phyloP scores from a whole-genome alignment of 768 basidiomycete species.

The Epithele typhae region DNA sequence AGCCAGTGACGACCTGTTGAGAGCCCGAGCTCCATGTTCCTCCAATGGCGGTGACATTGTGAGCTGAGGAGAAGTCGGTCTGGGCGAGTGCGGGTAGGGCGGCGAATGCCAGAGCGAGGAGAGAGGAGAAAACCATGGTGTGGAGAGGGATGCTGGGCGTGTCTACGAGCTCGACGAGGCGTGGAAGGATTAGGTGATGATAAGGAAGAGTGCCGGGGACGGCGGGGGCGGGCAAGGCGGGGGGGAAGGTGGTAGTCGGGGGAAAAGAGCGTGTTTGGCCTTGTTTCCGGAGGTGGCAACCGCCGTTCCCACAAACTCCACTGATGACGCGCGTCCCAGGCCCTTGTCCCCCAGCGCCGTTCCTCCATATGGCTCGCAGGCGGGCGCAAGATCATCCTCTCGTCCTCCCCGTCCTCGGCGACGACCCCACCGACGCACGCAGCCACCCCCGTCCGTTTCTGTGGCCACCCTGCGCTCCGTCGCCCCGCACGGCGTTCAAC shows the following conservation, averaged over 20 bases:
- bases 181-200: slow-evolving; percentile 11
- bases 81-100: slow-evolving; percentile 30
- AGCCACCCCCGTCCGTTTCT: too few relatives aligned
- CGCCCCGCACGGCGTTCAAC: too few relatives aligned
- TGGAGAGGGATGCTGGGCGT: slow-evolving; percentile 5
- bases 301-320: not conserved
- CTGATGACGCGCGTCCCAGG: not conserved
- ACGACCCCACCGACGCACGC: too few relatives aligned
- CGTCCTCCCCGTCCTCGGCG: too few relatives aligned
- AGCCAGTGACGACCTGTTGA: slow-evolving; percentile 71
- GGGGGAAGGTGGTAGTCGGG: slow-evolving; percentile 15
- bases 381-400: too few relatives aligned
- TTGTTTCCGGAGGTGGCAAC: slow-evolving; percentile 17
- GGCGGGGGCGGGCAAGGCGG: slow-evolving; percentile 13
- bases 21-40: slow-evolving; percentile 91
- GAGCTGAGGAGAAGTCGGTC: slow-evolving; percentile 34
- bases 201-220: slow-evolving; percentile 16
- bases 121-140: slow-evolving; percentile 13
- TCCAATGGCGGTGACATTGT: slow-evolving; percentile 64
- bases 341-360: not conserved
- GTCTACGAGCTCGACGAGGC: too few relatives aligned
- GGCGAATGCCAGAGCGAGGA: slow-evolving; percentile 25
- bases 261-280: slow-evolving; percentile 23
- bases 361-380: too few relatives aligned
- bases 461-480: too few relatives aligned